These are phyloP conservation scores for Astragalus membranaceus DNA, from an alignment of 306 rosid species.

Conservation along the genomic window DNA sequence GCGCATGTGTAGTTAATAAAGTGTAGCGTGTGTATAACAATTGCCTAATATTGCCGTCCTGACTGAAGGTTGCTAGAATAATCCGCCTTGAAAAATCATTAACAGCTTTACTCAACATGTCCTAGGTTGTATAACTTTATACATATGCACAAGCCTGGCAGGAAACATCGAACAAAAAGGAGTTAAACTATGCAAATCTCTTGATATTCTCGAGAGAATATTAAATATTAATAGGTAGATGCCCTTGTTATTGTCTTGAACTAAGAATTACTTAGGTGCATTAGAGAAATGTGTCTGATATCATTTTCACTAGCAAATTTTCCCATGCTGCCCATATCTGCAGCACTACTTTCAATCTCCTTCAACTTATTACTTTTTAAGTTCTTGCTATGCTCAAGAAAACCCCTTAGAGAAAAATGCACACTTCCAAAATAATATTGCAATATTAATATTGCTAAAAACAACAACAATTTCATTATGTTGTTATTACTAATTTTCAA, in stretches of 20 bases:
- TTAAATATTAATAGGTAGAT: slow-evolving; percentile 14
- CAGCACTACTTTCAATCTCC: slow-evolving; percentile 15
- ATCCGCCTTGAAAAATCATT: neutral
- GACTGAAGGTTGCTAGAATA: neutral
- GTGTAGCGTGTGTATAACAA: too few species aligned
- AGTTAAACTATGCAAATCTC: slow-evolving; percentile 17
- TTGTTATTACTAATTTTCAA: slow-evolving; percentile 20
- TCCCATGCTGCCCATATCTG: neutral
- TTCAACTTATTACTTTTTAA: slow-evolving; percentile 3
- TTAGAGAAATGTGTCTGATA: neutral
- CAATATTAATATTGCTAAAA: neutral
- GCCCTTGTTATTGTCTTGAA: slow-evolving; percentile 31
- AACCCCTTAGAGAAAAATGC: neutral
- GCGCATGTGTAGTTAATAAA: too few species aligned
- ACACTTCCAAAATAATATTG: too few species aligned
- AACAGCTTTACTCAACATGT: slow-evolving; percentile 6
- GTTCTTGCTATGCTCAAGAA: slow-evolving; percentile 24
- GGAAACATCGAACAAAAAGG: too few species aligned
- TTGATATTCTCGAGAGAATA: slow-evolving; percentile 28
- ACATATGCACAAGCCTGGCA: too few species aligned
- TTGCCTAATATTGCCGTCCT: slow-evolving; percentile 12
- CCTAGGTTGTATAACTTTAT: slow-evolving; percentile 14
- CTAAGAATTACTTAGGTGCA: slow-evolving; percentile 5
- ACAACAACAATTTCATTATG: neutral
- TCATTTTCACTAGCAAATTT: neutral